Percentiles rank a stretch among this genome's conserved stretches.
phyloP scores from a whole-genome alignment of 1,284 basidiomycete species.

The Farysia itapuensis region DNA sequence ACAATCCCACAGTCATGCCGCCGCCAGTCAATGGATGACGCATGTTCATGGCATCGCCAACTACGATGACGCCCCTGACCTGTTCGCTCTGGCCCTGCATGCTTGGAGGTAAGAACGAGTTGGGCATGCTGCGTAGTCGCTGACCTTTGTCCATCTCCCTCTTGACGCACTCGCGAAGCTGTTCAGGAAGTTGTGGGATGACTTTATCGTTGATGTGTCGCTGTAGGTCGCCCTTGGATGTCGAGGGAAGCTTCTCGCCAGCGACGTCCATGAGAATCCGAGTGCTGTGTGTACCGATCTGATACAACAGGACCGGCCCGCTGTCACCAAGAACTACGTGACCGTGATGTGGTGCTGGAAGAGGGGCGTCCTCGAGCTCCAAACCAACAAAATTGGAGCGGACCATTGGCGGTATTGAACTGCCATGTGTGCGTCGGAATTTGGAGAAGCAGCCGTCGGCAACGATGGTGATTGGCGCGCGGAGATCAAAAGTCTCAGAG shows the following conservation, averaged over 20 bases:
- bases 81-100: constrained; percentile 70
- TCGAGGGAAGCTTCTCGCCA: constrained; percentile 72
- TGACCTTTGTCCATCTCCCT: constrained; percentile 43
- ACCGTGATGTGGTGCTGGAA: constrained; percentile 82
- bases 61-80: constrained; percentile 75
- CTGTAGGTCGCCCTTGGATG: constrained; percentile 67
- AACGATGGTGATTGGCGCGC: constrained; percentile 79
- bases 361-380: constrained; percentile 72
- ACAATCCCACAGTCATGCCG: constrained; percentile 59
- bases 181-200: constrained; percentile 49
- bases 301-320: constrained; percentile 84
- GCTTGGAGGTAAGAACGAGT: constrained; percentile 84
- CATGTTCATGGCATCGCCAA: constrained; percentile 99
- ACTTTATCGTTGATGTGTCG: constrained; percentile 44
- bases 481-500: constrained; percentile 57
- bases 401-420: constrained; percentile 63
- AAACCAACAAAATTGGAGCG: constrained; percentile 81
- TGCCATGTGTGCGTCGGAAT: constrained; percentile 67
- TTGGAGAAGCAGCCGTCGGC: constrained; percentile 95
- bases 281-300: constrained; percentile 76
- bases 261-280: constrained; percentile 92
- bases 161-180: constrained; percentile 44
- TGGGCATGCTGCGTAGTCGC: constrained; percentile 79
- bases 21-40: constrained; percentile 94
- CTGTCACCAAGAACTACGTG: constrained; percentile 74